Evolutionary conservation across 352 stramenopile species (phyloP).

Genomic region (Pythium aphanidermatum): DNA sequence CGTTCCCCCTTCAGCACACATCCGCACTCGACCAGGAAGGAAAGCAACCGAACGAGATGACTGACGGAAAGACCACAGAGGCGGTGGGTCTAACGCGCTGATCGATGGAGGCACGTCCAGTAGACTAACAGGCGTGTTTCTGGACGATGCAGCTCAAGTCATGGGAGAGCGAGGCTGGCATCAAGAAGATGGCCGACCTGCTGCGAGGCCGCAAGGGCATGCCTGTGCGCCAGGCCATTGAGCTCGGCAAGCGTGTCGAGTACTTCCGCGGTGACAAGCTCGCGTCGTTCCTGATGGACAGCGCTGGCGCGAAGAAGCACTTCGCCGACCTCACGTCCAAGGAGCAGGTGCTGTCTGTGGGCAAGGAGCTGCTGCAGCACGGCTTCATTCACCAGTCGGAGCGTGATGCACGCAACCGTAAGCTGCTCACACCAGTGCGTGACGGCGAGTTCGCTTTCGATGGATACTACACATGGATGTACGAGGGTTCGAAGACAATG

Average conservation of each 20-base stretch:
- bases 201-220: constrained; percentile 83
- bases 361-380: constrained; percentile 64
- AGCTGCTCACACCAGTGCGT: constrained; percentile 68
- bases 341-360: constrained; percentile 70
- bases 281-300: constrained; percentile 78
- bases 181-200: constrained; percentile 80
- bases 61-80: not conserved
- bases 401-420: constrained; percentile 81
- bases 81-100: too few relatives aligned
- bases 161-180: constrained; percentile 70
- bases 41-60: constrained; percentile 1
- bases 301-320: constrained; percentile 71
- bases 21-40: constrained; percentile 5
- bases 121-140: not conserved
- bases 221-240: constrained; percentile 83
- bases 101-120: not conserved
- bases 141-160: constrained; percentile 34
- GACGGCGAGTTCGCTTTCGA: constrained; percentile 93
- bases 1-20: not conserved
- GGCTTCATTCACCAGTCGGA: constrained; percentile 87
- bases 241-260: constrained; percentile 89
- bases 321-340: constrained; percentile 78
- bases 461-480: constrained; percentile 99
- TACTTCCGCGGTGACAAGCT: constrained; percentile 91
- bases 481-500: constrained; percentile 96